A percentile compares a stretch with the other conserved stretches of the same genome.
Evolutionary conservation across 2,329 filamentous ascomycete genomes (phyloP).

Genomic region (Annulohypoxylon truncatum): DNA sequence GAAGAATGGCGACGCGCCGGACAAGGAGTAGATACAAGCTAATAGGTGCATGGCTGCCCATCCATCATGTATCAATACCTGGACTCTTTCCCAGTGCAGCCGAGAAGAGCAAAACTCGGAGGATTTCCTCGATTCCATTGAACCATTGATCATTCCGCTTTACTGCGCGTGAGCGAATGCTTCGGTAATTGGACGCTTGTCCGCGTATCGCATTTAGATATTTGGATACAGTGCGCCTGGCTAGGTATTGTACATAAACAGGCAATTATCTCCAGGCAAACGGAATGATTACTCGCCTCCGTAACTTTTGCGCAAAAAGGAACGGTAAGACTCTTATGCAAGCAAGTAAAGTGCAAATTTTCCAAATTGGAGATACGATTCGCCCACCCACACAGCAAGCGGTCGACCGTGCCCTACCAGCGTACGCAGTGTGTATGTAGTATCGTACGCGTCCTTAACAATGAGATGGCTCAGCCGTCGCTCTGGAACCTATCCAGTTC

Average conservation of each 20-base stretch:
- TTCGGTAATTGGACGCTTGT: conserved; percentile 34
- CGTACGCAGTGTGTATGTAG: conserved; percentile 5
- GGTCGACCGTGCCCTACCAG: conserved; percentile 16
- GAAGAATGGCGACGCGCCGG: conserved; percentile 40
- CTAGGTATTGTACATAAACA: background rate
- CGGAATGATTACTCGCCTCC: conserved; percentile 22
- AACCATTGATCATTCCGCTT: conserved; percentile 17
- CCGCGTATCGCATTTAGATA: conserved; percentile 19
- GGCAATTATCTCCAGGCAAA: conserved; percentile 21
- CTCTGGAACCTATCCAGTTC: conserved; percentile 27
- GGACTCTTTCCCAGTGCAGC: conserved; percentile 25
- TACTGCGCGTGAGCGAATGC: conserved; percentile 33
- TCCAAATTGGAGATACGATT: conserved; percentile 20
- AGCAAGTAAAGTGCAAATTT: conserved; percentile 27
- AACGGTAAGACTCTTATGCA: conserved; percentile 17
- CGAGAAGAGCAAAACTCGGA: conserved; percentile 18
- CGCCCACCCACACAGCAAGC: conserved; percentile 1
- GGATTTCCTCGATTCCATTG: conserved; percentile 6
- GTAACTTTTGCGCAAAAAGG: conserved; percentile 27
- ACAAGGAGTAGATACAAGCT: conserved; percentile 45
- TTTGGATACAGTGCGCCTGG: background rate
- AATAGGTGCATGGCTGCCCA: conserved; percentile 54
- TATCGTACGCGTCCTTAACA: conserved; percentile 25
- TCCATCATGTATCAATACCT: conserved; percentile 52
- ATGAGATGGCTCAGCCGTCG: conserved; percentile 34